These are phyloP conservation scores for Metschnikowia sp. DNA, from an alignment of 805 yeast genomes.

Conservation along the genomic window DNA sequence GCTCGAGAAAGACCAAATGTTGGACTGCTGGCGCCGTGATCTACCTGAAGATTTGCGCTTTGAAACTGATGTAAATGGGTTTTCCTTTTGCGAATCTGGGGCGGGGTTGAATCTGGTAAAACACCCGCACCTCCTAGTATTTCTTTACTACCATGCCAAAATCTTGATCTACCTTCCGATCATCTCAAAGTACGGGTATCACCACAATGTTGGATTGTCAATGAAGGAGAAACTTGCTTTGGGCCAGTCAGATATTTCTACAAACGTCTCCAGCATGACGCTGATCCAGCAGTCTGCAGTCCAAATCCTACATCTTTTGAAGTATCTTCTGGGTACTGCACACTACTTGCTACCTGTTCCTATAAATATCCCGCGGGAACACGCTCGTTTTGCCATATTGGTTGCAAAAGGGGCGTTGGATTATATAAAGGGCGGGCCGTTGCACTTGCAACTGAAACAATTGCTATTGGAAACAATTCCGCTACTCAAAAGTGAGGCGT, in stretches of 20 bases:
- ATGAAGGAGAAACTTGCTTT: slow-evolving; percentile 32
- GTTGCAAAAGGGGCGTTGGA: slow-evolving; percentile 78
- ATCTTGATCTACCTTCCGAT: slow-evolving; percentile 41
- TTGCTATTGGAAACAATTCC: slow-evolving; percentile 50
- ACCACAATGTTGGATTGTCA: slow-evolving; percentile 41
- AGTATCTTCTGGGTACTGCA: slow-evolving; percentile 35
- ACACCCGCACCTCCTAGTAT: slow-evolving; percentile 51
- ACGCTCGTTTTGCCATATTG: slow-evolving; percentile 58
- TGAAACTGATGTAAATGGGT: slow-evolving; percentile 60
- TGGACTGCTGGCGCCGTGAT: slow-evolving; percentile 77
- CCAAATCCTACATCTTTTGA: slow-evolving; percentile 54
- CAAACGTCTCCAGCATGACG: slow-evolving; percentile 52
- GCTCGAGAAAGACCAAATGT: slow-evolving; percentile 51
- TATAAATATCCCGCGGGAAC: slow-evolving; percentile 56
- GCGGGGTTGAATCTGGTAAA: neutral
- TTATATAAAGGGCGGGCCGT: slow-evolving; percentile 77
- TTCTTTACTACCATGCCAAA: slow-evolving; percentile 41
- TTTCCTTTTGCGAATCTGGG: slow-evolving; percentile 31
- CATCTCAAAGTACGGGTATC: slow-evolving; percentile 39
- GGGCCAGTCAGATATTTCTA: slow-evolving; percentile 34
- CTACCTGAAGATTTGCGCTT: slow-evolving; percentile 60
- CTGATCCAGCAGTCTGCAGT: slow-evolving; percentile 66
- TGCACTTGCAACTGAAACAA: slow-evolving; percentile 65
- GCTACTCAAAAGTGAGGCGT: slow-evolving; percentile 50
- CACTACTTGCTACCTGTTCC: slow-evolving; percentile 60